Conservation (phyloP, 176 grass and related monocot species). For the Triticum turgidum region DNA sequence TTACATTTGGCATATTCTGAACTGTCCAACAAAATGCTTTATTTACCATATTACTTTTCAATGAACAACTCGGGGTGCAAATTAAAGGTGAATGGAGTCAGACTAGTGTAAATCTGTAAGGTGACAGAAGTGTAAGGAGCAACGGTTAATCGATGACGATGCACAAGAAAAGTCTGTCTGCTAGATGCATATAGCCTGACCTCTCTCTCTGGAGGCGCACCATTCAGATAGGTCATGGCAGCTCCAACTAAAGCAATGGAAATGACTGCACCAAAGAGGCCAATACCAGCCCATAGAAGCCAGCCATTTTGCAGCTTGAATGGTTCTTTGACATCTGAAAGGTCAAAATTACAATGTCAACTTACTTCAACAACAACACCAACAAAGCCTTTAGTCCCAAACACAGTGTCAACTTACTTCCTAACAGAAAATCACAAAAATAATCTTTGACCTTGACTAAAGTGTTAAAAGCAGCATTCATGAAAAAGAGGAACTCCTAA, state of each 20-base stretch:
- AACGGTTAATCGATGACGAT: neutral
- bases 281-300: constrained; percentile 87
- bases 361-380: too few relatives aligned
- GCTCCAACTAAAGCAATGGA: constrained; percentile 70
- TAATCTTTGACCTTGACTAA: neutral
- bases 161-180: constrained; percentile 1
- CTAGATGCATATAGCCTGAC: constrained; percentile 34
- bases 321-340: constrained; percentile 83
- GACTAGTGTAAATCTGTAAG: neutral
- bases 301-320: constrained; percentile 86
- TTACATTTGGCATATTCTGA: neutral
- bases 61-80: neutral
- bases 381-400: too few relatives aligned
- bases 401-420: neutral
- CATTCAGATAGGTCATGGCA: constrained; percentile 66
- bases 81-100: neutral
- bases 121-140: neutral
- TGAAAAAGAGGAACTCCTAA: constrained; percentile 1
- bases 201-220: constrained; percentile 83
- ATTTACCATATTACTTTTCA: constrained; percentile 2
- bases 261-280: constrained; percentile 67
- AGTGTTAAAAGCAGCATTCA: constrained; percentile 3
- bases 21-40: neutral
- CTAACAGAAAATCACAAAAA: neutral
- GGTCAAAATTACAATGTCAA: neutral